Percentiles rank a stretch among this genome's conserved stretches.
These are phyloP conservation scores for Colletotrichum sp. DNA, from an alignment of 2,329 filamentous ascomycete genomes.

Conservation along the genomic window DNA sequence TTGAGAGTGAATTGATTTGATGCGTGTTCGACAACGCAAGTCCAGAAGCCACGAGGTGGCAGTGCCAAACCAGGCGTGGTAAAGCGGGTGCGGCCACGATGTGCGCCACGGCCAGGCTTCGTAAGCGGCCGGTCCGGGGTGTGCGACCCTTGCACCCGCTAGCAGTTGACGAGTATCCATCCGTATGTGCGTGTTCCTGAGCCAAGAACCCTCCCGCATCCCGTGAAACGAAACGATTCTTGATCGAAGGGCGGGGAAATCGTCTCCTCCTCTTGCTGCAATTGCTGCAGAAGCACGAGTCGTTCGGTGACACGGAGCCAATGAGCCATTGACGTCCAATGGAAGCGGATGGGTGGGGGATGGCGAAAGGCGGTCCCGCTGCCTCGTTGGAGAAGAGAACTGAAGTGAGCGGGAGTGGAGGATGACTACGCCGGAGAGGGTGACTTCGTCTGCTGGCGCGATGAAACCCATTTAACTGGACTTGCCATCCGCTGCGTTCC, in stretches of 20 bases:
- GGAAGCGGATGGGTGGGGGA: not conserved
- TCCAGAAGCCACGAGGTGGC: not conserved
- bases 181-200: not conserved
- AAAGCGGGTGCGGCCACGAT: not conserved
- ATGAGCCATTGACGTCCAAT: not conserved
- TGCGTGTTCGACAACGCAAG: not conserved
- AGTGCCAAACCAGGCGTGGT: not conserved
- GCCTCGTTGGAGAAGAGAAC: not conserved
- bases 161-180: not conserved
- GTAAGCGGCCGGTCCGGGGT: not conserved
- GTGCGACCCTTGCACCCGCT: not conserved
- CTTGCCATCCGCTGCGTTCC: not conserved
- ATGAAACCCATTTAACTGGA: not conserved
- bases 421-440: not conserved
- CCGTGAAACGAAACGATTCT: conserved; percentile 11
- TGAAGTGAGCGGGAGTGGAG: not conserved
- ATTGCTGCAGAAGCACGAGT: not conserved
- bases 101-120: not conserved
- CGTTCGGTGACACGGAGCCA: not conserved
- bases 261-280: not conserved
- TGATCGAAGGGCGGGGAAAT: not conserved
- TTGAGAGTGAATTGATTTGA: not conserved
- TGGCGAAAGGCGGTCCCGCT: not conserved
- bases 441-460: not conserved
- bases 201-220: conserved; percentile 1